Evolutionary conservation across 2,329 filamentous ascomycete genomes (phyloP), one percentile per base, ranked within the genome.

Genomic region (Colletotrichum lentis): DNA sequence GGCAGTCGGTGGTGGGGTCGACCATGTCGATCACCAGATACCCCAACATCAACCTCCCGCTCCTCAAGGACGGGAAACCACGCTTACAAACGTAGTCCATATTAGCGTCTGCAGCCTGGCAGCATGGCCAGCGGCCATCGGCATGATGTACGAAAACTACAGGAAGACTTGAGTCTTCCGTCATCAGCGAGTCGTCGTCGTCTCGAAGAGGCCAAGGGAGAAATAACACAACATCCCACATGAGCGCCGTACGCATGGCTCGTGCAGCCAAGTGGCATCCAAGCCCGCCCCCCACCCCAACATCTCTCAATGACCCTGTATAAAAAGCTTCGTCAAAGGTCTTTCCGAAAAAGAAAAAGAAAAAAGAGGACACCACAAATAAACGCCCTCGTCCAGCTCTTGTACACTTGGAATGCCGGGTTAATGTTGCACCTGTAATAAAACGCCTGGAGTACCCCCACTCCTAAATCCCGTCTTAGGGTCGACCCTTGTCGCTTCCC

Each of bases 311-410:
- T 60, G 43, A 64, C 49, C 43, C 60, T 39, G 55, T 50, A 52
- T 44, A 58, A 58, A 58, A 64, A 24, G 52, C 39, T 27, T 47
- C 65, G 49, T 59, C 43, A 56, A 59, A 44, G 16, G 20, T 46
- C 54, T 67, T 56, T 50, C 22, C 56, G 52, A 27, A 58, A 54
- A 60, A 24, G 39, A 31, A 7, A 6, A n/a, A n/a, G n/a, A 31
- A 8, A 31, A 31, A 31, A 31, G 27, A 31, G 27, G 27, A 66
- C 22, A 54, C 35, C 66, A 64, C 41, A 60, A 27, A 60, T 65
- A 59, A 72, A 70, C 69, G 57, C 67, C 67, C 56, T 72, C 50
- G 37, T 70, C 52, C 56, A 50, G 41, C 64, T 70, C 50, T 31
- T 52, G 49, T 59, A 64, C 55, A 65, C 43, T 46, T 69, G 27